These are phyloP conservation scores for Lipomyces sp. DNA, from an alignment of 805 yeast species.

Conservation along the genomic window DNA sequence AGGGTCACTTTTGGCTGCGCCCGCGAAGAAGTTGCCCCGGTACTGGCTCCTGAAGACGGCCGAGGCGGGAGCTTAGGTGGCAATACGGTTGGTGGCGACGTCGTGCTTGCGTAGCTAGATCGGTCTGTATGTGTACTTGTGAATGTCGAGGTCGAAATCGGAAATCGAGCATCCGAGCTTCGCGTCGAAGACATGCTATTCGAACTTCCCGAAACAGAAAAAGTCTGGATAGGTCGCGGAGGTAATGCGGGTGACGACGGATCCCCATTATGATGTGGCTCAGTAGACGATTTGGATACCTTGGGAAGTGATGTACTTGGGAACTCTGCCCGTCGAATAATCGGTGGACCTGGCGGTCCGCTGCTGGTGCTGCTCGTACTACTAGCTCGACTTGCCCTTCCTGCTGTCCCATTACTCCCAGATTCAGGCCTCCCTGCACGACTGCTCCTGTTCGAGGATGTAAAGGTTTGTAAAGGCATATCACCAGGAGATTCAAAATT, in stretches of 20 bases:
- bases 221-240: conserved; percentile 19
- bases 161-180: background rate
- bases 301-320: conserved; percentile 32
- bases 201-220: conserved; percentile 1
- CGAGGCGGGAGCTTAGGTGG: conserved; percentile 15
- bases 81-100: background rate
- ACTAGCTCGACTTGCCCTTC: conserved; percentile 10
- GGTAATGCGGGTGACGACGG: conserved; percentile 25
- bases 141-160: background rate
- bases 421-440: background rate
- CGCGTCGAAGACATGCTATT: conserved; percentile 2
- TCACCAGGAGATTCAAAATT: conserved; percentile 19
- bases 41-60: background rate
- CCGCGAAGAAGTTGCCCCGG: conserved; percentile 4
- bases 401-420: background rate
- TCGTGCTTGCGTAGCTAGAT: conserved; percentile 2
- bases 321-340: conserved; percentile 22
- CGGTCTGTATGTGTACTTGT: background rate
- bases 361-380: conserved; percentile 19
- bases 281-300: background rate
- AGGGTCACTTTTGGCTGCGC: background rate
- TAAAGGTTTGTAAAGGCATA: conserved; percentile 32
- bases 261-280: background rate
- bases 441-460: conserved; percentile 5
- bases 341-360: conserved; percentile 4